Evolutionary conservation across 768 basidiomycete genomes (phyloP).

Genomic region (Lentinula sp.): DNA sequence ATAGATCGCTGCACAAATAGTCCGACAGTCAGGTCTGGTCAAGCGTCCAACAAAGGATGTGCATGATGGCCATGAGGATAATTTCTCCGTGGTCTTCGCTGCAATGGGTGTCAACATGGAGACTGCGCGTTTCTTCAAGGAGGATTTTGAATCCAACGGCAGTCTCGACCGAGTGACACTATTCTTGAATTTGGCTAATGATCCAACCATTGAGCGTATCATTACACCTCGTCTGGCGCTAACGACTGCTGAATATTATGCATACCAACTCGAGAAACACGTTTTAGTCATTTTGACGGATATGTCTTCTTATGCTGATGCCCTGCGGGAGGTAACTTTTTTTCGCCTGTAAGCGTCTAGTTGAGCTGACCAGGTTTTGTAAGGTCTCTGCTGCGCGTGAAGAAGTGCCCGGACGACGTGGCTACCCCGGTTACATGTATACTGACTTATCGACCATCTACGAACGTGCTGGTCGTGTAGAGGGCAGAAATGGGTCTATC

Average conservation of each 20-base stretch:
- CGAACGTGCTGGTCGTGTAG: conserved; percentile 96
- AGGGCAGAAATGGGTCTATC: conserved; percentile 98
- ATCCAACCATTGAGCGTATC: conserved; percentile 99
- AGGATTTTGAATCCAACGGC: conserved; percentile 99
- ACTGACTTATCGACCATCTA: conserved; percentile 99
- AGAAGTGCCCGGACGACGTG: conserved; percentile 98
- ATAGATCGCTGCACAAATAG: conserved; percentile 99
- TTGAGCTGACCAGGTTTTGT: conserved; percentile 7
- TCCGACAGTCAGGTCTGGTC: conserved; percentile 97
- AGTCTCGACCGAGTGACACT: conserved; percentile 95
- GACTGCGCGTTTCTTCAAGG: conserved; percentile 98
- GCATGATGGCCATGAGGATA: conserved; percentile 98
- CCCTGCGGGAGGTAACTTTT: conserved; percentile 77
- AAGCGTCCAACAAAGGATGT: conserved; percentile 96
- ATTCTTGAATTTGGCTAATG: conserved; percentile 98
- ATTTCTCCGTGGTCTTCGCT: conserved; percentile 99
- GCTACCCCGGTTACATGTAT: conserved; percentile 98
- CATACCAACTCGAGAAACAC: conserved; percentile 99
- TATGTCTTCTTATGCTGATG: conserved; percentile 98
- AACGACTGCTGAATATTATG: conserved; percentile 98
- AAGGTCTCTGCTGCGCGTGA: conserved; percentile 97
- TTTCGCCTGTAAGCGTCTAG: conserved; percentile 9
- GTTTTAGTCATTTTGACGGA: conserved; percentile 98
- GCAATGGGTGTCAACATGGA: conserved; percentile 99
- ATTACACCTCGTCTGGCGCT: conserved; percentile 97